Evolutionary conservation across 257 asterid genomes (phyloP).

Genomic region (Orobanche coerulescens): DNA sequence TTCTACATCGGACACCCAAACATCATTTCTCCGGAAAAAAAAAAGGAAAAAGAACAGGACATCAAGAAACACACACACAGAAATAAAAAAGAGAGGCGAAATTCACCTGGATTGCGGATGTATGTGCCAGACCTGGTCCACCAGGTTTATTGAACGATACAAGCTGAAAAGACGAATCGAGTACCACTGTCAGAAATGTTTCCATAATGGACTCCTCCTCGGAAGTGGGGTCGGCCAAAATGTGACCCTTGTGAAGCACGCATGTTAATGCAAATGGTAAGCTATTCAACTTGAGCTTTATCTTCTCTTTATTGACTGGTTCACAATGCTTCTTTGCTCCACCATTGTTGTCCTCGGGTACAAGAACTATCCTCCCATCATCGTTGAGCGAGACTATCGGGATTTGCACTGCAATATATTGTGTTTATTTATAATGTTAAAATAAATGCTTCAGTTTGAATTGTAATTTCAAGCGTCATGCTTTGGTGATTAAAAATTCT

Average conservation of each 20-base stretch:
- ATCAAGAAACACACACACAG: no score
- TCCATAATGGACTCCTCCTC: constrained; percentile 98
- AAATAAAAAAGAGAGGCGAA: not conserved
- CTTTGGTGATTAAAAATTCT: not conserved
- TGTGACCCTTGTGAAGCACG: constrained; percentile 76
- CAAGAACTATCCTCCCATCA: constrained; percentile 72
- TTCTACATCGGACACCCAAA: no score
- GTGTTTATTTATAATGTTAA: constrained; percentile 8
- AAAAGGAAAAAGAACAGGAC: not conserved
- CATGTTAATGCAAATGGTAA: constrained; percentile 72
- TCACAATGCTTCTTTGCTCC: constrained; percentile 29
- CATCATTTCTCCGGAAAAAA: no score
- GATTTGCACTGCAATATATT: constrained; percentile 61
- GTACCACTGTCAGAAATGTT: constrained; percentile 63
- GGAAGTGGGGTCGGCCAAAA: constrained; percentile 88
- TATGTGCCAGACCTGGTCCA: constrained; percentile 66
- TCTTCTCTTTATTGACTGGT: constrained; percentile 68
- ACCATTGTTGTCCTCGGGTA: constrained; percentile 41
- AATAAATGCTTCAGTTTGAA: not conserved
- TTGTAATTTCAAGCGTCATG: not conserved
- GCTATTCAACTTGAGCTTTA: constrained; percentile 51
- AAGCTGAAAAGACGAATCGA: constrained; percentile 67
- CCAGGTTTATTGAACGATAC: constrained; percentile 87
- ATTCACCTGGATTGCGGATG: constrained; percentile 68
- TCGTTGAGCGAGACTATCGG: constrained; percentile 75